Evolutionary conservation across 176 grass and related monocot species (phyloP).

Genomic region (Oryza longistaminata): DNA sequence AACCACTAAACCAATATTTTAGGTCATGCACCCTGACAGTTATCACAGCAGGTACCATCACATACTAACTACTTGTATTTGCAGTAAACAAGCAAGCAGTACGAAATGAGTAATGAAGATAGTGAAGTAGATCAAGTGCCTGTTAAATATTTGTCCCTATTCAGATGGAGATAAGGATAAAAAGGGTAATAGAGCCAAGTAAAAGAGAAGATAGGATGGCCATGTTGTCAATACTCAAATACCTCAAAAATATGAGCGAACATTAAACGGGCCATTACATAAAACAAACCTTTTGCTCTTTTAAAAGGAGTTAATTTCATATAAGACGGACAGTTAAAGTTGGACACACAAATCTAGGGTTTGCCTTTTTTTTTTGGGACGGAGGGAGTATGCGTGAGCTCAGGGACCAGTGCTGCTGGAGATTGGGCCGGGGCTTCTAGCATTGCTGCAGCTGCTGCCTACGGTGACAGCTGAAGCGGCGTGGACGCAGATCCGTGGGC

Average conservation of each 20-base stretch:
- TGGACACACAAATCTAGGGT: too few relatives aligned
- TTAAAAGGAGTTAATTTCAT: background rate
- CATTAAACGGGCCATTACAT: background rate
- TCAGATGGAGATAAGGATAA: background rate
- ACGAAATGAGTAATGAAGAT: background rate
- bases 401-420: too few relatives aligned
- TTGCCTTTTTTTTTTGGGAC: too few relatives aligned
- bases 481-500: too few relatives aligned
- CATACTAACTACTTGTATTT: conserved; percentile 15
- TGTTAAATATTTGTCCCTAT: background rate
- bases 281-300: background rate
- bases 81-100: background rate
- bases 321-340: too few relatives aligned
- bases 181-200: background rate
- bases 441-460: too few relatives aligned
- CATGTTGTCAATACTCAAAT: background rate
- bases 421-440: too few relatives aligned
- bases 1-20: background rate
- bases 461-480: too few relatives aligned
- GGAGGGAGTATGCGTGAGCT: too few relatives aligned
- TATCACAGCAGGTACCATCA: background rate
- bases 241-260: background rate
- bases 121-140: conserved; percentile 20
- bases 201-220: background rate
- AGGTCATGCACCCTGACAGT: background rate